phyloP scores from a whole-genome alignment of 2,329 filamentous ascomycete species.

The Cladophialophora psammophila region DNA sequence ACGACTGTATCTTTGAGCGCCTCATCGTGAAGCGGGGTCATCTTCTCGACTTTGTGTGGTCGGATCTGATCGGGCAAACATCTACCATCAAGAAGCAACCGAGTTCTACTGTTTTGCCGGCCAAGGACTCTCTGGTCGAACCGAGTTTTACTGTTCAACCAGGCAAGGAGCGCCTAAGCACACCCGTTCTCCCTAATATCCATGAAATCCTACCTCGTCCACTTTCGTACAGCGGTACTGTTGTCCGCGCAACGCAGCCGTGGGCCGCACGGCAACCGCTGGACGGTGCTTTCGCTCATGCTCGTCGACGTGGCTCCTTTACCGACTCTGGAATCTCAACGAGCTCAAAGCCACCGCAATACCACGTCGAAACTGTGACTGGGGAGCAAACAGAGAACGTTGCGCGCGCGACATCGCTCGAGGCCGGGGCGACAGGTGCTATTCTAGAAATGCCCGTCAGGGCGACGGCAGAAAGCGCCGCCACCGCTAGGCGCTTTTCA shows the following conservation, averaged over 20 bases:
- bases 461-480: neutral
- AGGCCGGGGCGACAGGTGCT: neutral
- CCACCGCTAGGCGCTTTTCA: neutral
- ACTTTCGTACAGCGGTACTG: too few species aligned
- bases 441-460: neutral
- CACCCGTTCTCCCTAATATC: neutral
- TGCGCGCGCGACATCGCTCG: neutral
- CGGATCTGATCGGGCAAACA: neutral
- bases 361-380: neutral
- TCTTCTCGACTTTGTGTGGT: neutral
- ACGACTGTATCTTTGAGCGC: slow-evolving; percentile 1
- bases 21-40: neutral
- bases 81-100: neutral
- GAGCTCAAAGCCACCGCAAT: neutral
- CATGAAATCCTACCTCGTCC: neutral
- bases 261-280: neutral
- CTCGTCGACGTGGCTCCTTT: neutral
- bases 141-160: neutral
- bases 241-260: neutral
- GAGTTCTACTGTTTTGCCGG: neutral
- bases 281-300: neutral
- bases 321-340: neutral
- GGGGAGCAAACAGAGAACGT: neutral
- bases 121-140: neutral
- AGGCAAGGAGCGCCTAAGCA: neutral